phyloP scores from a whole-genome alignment of 139 green algal species.

The Tetradesmus obliquus region DNA sequence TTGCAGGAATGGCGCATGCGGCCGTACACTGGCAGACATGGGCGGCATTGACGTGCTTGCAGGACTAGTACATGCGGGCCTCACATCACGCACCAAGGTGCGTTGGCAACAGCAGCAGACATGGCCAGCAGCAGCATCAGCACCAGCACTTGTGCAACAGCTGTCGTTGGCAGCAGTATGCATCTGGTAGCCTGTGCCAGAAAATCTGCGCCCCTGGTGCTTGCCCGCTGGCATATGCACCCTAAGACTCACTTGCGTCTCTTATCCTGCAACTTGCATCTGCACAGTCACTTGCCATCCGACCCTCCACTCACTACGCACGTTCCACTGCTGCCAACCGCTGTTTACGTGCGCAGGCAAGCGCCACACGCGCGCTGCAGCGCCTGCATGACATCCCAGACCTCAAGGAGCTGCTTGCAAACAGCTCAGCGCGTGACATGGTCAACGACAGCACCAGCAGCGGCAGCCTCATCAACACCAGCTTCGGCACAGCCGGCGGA shows the following conservation, averaged over 20 bases:
- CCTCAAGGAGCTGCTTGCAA: conserved; percentile 39
- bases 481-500: background rate
- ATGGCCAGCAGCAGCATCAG: background rate
- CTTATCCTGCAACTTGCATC: background rate
- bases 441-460: background rate
- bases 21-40: conserved; percentile 39
- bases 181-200: no score
- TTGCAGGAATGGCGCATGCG: conserved; percentile 47
- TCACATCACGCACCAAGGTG: conserved; percentile 39
- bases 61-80: conserved; percentile 25
- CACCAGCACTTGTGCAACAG: background rate
- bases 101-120: conserved; percentile 1
- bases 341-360: background rate
- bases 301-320: background rate
- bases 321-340: background rate
- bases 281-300: background rate
- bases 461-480: conserved; percentile 28
- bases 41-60: conserved; percentile 52
- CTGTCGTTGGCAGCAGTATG: background rate
- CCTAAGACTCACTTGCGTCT: background rate
- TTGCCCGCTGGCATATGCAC: no score
- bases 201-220: no score
- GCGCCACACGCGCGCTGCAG: conserved; percentile 48
- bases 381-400: conserved; percentile 48
- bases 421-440: conserved; percentile 11